A percentile compares a stretch with the other conserved stretches of the same genome.
Conservation (phyloP, 2,329 filamentous ascomycete genomes). For the Talaromyces verruculosus region DNA sequence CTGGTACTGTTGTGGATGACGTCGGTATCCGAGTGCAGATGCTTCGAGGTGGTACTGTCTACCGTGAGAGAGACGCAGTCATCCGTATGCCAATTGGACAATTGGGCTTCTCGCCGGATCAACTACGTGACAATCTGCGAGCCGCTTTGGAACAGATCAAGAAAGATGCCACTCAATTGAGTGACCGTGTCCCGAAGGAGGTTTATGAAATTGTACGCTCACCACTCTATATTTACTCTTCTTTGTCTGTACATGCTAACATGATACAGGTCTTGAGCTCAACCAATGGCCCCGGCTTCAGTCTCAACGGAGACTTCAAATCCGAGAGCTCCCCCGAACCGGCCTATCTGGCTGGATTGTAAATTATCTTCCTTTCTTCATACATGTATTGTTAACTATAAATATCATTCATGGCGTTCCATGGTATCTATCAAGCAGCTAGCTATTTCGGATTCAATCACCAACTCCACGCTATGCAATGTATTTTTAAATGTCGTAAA, state of each 20-base stretch:
- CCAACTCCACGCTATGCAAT: constrained; percentile 51
- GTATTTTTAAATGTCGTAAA: neutral
- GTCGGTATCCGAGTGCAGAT: constrained; percentile 73
- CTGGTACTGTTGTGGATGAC: constrained; percentile 83
- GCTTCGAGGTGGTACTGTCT: constrained; percentile 80
- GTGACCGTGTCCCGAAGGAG: constrained; percentile 67
- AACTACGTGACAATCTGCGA: constrained; percentile 81
- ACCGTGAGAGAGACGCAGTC: constrained; percentile 80
- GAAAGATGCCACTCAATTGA: constrained; percentile 68
- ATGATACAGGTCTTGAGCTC: constrained; percentile 69
- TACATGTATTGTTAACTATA: constrained; percentile 42
- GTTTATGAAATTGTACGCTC: constrained; percentile 66
- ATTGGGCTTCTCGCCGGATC: constrained; percentile 80
- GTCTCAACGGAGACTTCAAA: constrained; percentile 75
- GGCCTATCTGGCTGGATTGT: constrained; percentile 46
- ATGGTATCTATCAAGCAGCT: constrained; percentile 37
- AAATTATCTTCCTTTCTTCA: constrained; percentile 53
- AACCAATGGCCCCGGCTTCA: constrained; percentile 82
- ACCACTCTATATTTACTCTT: neutral
- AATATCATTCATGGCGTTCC: constrained; percentile 44
- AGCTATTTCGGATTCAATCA: constrained; percentile 24
- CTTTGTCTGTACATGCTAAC: neutral
- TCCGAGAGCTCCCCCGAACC: constrained; percentile 59
- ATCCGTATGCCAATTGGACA: constrained; percentile 89
- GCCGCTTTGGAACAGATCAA: constrained; percentile 73